Evolutionary conservation across 2,329 filamentous ascomycete genomes (phyloP).

Genomic region (Achaetomium macrosporum): DNA sequence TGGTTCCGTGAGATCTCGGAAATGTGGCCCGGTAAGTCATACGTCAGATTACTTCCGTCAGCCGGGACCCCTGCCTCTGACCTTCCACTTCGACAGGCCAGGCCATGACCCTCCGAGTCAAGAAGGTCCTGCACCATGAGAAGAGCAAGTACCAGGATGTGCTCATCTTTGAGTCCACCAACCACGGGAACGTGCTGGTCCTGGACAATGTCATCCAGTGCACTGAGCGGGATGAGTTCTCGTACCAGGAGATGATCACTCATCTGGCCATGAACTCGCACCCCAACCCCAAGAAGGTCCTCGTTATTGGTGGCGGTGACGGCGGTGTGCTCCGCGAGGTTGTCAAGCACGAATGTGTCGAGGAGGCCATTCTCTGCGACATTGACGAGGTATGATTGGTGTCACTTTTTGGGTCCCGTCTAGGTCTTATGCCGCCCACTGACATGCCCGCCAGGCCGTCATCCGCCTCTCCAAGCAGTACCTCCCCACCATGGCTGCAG

Average conservation of each 20-base stretch:
- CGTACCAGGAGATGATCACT: conserved; percentile 99
- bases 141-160: conserved; percentile 99
- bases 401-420: conserved; percentile 14
- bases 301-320: conserved; percentile 96
- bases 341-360: conserved; percentile 96
- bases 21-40: conserved; percentile 78
- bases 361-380: conserved; percentile 95
- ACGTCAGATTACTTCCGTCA: conserved; percentile 5
- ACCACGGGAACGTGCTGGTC: conserved; percentile 93
- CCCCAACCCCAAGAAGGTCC: conserved; percentile 95
- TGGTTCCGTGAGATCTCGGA: conserved; percentile 99
- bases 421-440: neutral
- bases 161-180: conserved; percentile 95
- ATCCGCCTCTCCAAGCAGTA: conserved; percentile 98
- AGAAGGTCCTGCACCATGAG: conserved; percentile 97
- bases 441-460: conserved; percentile 57
- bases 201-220: conserved; percentile 99
- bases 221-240: conserved; percentile 98
- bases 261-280: conserved; percentile 98
- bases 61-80: neutral
- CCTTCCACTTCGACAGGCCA: conserved; percentile 52
- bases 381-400: conserved; percentile 71
- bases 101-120: conserved; percentile 97
- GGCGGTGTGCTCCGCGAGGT: conserved; percentile 97
- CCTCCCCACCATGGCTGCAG: conserved; percentile 87